These are phyloP conservation scores for Solanum clarkiae DNA, from an alignment of 257 asterid genomes.

Conservation along the genomic window DNA sequence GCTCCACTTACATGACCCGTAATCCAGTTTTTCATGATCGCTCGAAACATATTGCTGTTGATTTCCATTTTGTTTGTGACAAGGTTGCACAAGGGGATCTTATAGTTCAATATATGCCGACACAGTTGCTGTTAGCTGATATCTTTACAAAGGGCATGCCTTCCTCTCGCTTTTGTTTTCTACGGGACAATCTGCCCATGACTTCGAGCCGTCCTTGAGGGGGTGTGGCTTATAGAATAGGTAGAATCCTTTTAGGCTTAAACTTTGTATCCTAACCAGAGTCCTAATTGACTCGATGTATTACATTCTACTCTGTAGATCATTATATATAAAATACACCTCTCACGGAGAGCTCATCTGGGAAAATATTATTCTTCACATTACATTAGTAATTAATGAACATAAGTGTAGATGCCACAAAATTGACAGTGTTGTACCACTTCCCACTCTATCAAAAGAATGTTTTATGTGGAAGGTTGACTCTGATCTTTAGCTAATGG, in stretches of 20 bases:
- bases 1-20: not conserved
- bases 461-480: no score
- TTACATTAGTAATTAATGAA: no score
- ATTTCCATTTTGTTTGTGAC: not conserved
- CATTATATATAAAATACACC: not conserved
- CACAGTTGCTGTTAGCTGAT: not conserved
- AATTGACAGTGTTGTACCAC: no score
- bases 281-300: not conserved
- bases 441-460: no score
- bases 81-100: not conserved
- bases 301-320: not conserved
- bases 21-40: not conserved
- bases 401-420: no score
- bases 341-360: not conserved
- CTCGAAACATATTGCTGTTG: not conserved
- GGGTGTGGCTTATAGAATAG: not conserved
- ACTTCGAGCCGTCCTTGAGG: not conserved
- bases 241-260: not conserved
- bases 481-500: no score
- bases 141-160: not conserved
- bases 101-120: not conserved
- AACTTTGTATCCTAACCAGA: not conserved
- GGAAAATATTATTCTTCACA: not conserved
- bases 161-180: not conserved
- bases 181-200: not conserved